Evolutionary conservation across 352 stramenopile genomes (phyloP).

Genomic region (Globisporangium uncinulatum): DNA sequence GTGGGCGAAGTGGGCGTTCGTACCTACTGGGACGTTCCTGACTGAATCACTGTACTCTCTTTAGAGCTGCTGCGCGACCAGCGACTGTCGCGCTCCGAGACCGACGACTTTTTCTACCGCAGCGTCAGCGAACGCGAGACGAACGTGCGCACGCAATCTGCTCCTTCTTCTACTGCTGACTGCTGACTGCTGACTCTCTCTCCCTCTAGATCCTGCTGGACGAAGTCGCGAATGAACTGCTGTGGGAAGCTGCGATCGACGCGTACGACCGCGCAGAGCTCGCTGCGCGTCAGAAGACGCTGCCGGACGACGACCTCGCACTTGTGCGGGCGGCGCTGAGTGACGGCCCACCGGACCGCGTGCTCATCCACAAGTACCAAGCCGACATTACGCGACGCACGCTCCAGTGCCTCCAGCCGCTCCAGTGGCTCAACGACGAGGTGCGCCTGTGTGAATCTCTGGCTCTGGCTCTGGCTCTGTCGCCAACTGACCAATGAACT

Average conservation of each 20-base stretch:
- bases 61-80: constrained; percentile 36
- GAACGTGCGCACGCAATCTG: constrained; percentile 37
- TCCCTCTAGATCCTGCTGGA: constrained; percentile 61
- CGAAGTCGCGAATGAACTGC: constrained; percentile 57
- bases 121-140: constrained; percentile 33
- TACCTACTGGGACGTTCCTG: too few relatives aligned
- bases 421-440: constrained; percentile 80
- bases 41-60: neutral
- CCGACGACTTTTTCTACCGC: constrained; percentile 39
- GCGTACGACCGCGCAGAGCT: constrained; percentile 47
- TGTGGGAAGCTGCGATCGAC: constrained; percentile 53
- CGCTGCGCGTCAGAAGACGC: constrained; percentile 39
- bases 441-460: constrained; percentile 16
- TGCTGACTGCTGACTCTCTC: too few relatives aligned
- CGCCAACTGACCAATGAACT: too few relatives aligned
- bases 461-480: neutral
- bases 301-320: constrained; percentile 56
- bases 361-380: constrained; percentile 80
- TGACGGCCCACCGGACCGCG: constrained; percentile 41
- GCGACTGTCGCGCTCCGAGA: constrained; percentile 25
- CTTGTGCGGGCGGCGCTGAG: constrained; percentile 57
- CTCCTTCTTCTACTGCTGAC: too few relatives aligned
- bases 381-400: constrained; percentile 71
- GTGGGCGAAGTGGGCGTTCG: too few relatives aligned
- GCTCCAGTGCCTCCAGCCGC: constrained; percentile 63